phyloP scores from a whole-genome alignment of 2,329 filamentous ascomycete genomes.

The Aspergillus quadrilineatus region DNA sequence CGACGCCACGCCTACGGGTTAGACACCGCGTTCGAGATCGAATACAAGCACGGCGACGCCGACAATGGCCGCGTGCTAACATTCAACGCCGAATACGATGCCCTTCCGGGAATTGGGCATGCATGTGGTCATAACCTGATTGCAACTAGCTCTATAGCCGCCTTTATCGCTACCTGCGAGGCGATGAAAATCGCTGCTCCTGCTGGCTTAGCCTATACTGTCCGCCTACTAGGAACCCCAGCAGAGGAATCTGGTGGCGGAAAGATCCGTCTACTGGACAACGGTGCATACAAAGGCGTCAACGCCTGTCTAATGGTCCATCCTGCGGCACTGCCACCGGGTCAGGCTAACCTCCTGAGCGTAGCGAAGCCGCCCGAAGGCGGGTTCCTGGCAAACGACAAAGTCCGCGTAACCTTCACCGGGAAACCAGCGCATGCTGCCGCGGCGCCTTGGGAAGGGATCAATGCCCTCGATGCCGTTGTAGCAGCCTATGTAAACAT shows the following conservation, averaged over 20 bases:
- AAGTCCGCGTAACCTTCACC: slow-evolving; percentile 40
- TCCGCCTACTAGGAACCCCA: slow-evolving; percentile 37
- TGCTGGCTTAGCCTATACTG: slow-evolving; percentile 24
- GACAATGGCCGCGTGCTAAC: slow-evolving; percentile 27
- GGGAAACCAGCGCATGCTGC: slow-evolving; percentile 58
- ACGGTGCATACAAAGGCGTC: slow-evolving; percentile 41
- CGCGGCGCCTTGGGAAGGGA: slow-evolving; percentile 55
- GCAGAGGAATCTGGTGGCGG: slow-evolving; percentile 39
- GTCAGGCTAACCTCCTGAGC: slow-evolving; percentile 20
- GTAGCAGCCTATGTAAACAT: slow-evolving; percentile 47
- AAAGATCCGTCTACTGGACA: slow-evolving; percentile 40
- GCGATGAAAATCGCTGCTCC: slow-evolving; percentile 24
- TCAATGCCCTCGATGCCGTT: slow-evolving; percentile 59
- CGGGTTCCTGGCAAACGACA: slow-evolving; percentile 32
- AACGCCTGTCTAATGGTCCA: slow-evolving; percentile 45
- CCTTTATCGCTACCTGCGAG: slow-evolving; percentile 35
- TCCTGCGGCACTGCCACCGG: slow-evolving; percentile 29
- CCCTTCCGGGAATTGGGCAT: slow-evolving; percentile 37
- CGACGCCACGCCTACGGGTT: slow-evolving; percentile 49
- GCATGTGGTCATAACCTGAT: slow-evolving; percentile 38
- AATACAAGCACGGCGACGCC: slow-evolving; percentile 27
- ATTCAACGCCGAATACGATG: slow-evolving; percentile 43
- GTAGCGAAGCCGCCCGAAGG: slow-evolving; percentile 26
- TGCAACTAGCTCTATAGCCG: slow-evolving; percentile 35
- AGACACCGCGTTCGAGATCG: slow-evolving; percentile 51